Conservation (phyloP, 306 rosid species). For the Dalbergia cochinchinensis region DNA sequence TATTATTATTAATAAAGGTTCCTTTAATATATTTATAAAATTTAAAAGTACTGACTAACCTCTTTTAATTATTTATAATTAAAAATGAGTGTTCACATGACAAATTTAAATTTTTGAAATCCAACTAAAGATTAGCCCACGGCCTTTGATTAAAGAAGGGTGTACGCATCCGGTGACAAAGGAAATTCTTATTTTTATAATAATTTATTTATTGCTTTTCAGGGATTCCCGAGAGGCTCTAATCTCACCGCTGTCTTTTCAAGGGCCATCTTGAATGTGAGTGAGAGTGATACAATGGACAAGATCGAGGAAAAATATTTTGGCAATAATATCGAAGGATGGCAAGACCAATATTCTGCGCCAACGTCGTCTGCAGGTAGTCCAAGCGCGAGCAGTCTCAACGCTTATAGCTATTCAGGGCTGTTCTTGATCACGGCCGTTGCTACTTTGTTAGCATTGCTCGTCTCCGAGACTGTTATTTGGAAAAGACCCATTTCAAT, state of each 20-base stretch:
- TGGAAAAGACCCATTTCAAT: constrained; percentile 47
- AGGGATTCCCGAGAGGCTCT: constrained; percentile 44
- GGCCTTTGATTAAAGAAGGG: no score
- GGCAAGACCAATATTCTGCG: neutral
- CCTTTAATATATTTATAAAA: no score
- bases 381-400: constrained; percentile 12
- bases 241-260: constrained; percentile 45
- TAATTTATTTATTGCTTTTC: neutral
- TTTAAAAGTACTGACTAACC: no score
- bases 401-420: constrained; percentile 44
- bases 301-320: constrained; percentile 41
- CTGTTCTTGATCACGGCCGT: constrained; percentile 36
- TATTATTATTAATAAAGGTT: neutral
- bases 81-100: no score
- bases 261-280: constrained; percentile 49
- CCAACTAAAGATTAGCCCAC: no score
- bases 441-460: constrained; percentile 34
- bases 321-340: constrained; percentile 7
- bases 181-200: neutral
- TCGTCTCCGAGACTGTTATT: constrained; percentile 46
- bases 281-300: constrained; percentile 32
- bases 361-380: neutral
- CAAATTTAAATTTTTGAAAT: no score
- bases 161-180: no score
- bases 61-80: no score